A percentile compares a stretch with the other conserved stretches of the same genome.
Conservation (phyloP, 257 asterid species). For the Solanum lycopersicoides region DNA sequence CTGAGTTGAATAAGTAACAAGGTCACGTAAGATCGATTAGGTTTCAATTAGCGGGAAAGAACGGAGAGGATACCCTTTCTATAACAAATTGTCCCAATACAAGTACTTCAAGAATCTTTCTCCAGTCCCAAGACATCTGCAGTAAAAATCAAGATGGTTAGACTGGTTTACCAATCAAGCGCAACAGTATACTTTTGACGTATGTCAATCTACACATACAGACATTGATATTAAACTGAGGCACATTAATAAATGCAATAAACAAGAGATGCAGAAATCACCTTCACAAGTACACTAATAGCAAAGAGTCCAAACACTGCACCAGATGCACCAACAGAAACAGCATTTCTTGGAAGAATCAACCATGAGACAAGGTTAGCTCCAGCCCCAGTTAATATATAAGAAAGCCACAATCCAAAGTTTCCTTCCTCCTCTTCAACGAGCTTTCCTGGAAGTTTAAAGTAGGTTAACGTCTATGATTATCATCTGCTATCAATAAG, state of each 20-base stretch:
- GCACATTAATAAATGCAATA: background rate
- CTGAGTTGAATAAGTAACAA: background rate
- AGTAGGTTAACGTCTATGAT: background rate
- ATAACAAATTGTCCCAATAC: slow-evolving; percentile 90
- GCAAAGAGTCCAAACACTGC: slow-evolving; percentile 98
- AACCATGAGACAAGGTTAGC: slow-evolving; percentile 96
- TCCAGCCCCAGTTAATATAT: slow-evolving; percentile 86
- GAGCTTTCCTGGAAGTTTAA: slow-evolving; percentile 54
- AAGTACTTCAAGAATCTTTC: slow-evolving; percentile 94
- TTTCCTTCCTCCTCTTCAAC: slow-evolving; percentile 99
- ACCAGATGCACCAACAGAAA: slow-evolving; percentile 96
- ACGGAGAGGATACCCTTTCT: slow-evolving; percentile 55
- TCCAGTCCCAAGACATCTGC: slow-evolving; percentile 99
- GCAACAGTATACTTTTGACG: background rate
- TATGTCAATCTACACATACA: background rate
- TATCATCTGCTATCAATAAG: background rate
- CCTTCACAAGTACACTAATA: slow-evolving; percentile 93
- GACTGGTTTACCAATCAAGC: background rate
- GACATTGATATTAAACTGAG: background rate
- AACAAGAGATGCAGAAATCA: background rate
- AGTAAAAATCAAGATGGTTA: slow-evolving; percentile 3
- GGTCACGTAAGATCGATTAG: background rate
- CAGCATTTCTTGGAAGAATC: slow-evolving; percentile 83
- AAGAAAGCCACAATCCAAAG: slow-evolving; percentile 89
- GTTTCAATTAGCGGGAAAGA: background rate